Percentiles rank a stretch among this genome's conserved stretches.
Conservation (phyloP, 2,329 filamentous ascomycete genomes). For the Diaporthe australafricana region DNA sequence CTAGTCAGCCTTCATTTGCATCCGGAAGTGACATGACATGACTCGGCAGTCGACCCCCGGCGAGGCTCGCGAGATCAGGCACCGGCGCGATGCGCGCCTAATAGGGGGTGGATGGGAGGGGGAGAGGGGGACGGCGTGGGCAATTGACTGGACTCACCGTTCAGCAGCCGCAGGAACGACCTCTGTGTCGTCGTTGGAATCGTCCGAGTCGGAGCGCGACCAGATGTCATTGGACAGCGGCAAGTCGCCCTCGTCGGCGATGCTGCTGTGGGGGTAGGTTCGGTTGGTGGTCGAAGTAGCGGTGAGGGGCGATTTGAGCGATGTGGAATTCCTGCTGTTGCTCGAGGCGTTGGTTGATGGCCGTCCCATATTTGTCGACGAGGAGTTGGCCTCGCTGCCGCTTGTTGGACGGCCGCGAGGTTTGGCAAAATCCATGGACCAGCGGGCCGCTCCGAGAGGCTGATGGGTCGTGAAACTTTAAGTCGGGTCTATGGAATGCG, state of each 20-base stretch:
- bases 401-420: constrained; percentile 23
- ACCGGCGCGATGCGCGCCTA: constrained; percentile 14
- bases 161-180: neutral
- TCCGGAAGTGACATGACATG: neutral
- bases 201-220: constrained; percentile 42
- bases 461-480: constrained; percentile 11
- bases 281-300: constrained; percentile 39
- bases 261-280: constrained; percentile 32
- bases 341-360: constrained; percentile 24
- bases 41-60: constrained; percentile 17
- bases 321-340: constrained; percentile 26
- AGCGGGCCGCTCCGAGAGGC: constrained; percentile 23
- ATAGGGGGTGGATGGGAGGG: neutral
- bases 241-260: constrained; percentile 21
- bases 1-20: constrained; percentile 11
- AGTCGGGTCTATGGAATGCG: constrained; percentile 1
- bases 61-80: constrained; percentile 10
- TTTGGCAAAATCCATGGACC: constrained; percentile 20
- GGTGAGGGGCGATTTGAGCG: constrained; percentile 33
- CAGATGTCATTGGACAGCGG: constrained; percentile 39
- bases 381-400: constrained; percentile 8
- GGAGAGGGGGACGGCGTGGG: too few species aligned
- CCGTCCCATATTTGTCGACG: constrained; percentile 18
- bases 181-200: constrained; percentile 36
- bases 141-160: constrained; percentile 28